Evolutionary conservation across 1,284 basidiomycete species (phyloP), one percentile per base, ranked within the genome.

Genomic region (Rhodotorula sp.): DNA sequence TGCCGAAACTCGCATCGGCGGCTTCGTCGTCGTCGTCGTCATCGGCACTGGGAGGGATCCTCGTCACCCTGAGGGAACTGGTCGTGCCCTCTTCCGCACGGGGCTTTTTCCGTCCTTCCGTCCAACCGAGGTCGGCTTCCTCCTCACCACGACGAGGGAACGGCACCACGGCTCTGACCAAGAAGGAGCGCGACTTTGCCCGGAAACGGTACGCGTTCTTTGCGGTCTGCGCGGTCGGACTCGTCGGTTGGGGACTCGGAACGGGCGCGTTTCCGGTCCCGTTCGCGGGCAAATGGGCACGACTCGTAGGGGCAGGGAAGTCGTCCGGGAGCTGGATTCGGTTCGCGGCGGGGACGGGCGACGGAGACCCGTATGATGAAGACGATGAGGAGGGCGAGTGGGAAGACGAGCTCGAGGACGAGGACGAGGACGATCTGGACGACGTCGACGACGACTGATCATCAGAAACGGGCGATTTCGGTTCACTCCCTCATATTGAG

Each of bases 181-280:
- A 64, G 37, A n/a, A 37, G 14, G 68, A 75, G 30, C 30, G 17
- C 15, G 70, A 68, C 12, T 72, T 75, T 22, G 44, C 12, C 6
- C 59, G 59, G 42, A 72, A 65, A 30, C 54, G 73, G 42, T 58
- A 63, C 33, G n/a, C 53, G 20, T 75, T 70, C 53, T 42, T 67
- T 7, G 60, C 56, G 4, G 71, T 75, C 15, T 61, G 57, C 6
- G 64, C 49, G 3, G 69, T 75, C 2, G 73, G 67, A 1, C 29
- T 70, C 5, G n/a, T 73, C 0, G 71, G 71, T 0, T 75, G 73
- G 73, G 69, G 60, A 14, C 4, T 69, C 4, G 73, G 73, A 33
- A 75, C 73, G 42, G 73, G 73, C 0, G 65, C 65, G 62, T 33
- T 75, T 24, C 73, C 71, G 29, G 33, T 72, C 10, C 72, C 72